Conservation (phyloP, 2,329 filamentous ascomycete species). For the Escovopsis weberi region DNA sequence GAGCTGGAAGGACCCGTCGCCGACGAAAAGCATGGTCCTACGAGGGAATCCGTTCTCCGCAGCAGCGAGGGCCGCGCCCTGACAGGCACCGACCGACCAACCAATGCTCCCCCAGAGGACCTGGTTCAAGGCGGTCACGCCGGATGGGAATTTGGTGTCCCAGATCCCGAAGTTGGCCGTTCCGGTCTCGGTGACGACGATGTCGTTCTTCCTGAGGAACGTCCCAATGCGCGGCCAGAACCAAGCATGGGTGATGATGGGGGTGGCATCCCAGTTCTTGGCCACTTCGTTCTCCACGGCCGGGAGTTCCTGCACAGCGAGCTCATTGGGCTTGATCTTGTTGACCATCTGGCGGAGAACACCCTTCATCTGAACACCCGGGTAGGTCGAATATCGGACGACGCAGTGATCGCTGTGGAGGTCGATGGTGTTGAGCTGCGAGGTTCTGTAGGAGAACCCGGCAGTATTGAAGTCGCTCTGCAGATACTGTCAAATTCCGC, state of each 20-base stretch:
- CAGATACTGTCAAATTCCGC: neutral
- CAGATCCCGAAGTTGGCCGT: conserved; percentile 82
- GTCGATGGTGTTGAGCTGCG: conserved; percentile 64
- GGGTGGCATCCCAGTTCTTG: conserved; percentile 23
- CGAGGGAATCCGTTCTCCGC: conserved; percentile 45
- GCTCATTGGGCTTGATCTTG: conserved; percentile 39
- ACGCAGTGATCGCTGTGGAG: conserved; percentile 62
- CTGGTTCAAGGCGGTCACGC: conserved; percentile 70
- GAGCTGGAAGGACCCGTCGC: conserved; percentile 75
- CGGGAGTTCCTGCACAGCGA: conserved; percentile 41
- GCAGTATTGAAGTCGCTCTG: conserved; percentile 70
- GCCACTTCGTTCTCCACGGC: conserved; percentile 36
- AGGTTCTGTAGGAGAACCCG: conserved; percentile 68
- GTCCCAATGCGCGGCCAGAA: conserved; percentile 65
- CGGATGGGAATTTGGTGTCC: conserved; percentile 64
- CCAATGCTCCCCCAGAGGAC: conserved; percentile 58
- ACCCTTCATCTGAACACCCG: conserved; percentile 61
- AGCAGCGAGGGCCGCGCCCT: conserved; percentile 58
- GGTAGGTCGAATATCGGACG: conserved; percentile 67
- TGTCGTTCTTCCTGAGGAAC: conserved; percentile 58
- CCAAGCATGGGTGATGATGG: conserved; percentile 51
- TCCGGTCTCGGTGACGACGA: conserved; percentile 76
- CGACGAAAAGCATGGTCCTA: conserved; percentile 73
- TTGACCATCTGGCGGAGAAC: conserved; percentile 59
- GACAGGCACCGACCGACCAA: conserved; percentile 43